phyloP scores from a whole-genome alignment of 345 rosid genomes.

The Schrenkiella parvula region DNA sequence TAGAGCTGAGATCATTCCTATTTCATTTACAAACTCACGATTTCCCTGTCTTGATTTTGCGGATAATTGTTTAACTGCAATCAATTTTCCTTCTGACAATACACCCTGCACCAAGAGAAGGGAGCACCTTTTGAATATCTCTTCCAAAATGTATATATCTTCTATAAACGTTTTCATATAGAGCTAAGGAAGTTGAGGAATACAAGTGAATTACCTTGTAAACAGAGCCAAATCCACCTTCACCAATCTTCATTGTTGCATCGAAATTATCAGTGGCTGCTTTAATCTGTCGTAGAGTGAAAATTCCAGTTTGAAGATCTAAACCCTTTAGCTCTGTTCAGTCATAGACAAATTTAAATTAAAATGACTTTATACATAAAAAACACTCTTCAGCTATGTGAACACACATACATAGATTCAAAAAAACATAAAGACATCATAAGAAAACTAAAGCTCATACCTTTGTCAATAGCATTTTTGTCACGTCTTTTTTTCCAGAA shows the following conservation, averaged over 20 bases:
- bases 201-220: constrained; percentile 45
- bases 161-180: not conserved
- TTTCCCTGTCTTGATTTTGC: constrained; percentile 75
- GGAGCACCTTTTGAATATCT: not conserved
- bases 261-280: constrained; percentile 68
- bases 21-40: constrained; percentile 69
- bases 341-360: not conserved
- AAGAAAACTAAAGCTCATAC: constrained; percentile 31
- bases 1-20: constrained; percentile 72
- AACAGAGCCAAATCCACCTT: constrained; percentile 82
- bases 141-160: not conserved
- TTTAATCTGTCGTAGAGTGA: constrained; percentile 57
- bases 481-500: constrained; percentile 51
- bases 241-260: constrained; percentile 55
- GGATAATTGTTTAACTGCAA: constrained; percentile 73
- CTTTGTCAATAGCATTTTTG: constrained; percentile 49
- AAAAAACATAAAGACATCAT: not conserved
- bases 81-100: constrained; percentile 59
- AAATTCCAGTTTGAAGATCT: constrained; percentile 65
- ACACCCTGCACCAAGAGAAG: constrained; percentile 45
- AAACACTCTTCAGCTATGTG: not conserved
- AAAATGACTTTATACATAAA: not conserved
- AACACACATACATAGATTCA: not conserved
- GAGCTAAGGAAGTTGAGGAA: not conserved
- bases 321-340: constrained; percentile 55